phyloP scores from a whole-genome alignment of 257 asterid species.

The Nicotiana sylvestris region DNA sequence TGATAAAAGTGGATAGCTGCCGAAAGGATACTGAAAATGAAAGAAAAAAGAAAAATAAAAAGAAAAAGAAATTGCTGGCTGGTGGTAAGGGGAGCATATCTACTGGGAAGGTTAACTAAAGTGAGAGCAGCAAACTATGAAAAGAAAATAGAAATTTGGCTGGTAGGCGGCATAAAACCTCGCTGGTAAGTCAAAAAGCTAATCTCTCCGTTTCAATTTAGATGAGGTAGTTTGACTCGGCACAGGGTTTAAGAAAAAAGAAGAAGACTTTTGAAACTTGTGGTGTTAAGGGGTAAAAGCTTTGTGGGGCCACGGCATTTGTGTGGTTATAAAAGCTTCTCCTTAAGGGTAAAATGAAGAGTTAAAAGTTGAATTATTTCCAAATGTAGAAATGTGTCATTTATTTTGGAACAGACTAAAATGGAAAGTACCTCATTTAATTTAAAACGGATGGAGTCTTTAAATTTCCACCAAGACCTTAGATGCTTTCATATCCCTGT shows the following conservation, averaged over 20 bases:
- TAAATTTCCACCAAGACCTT: neutral
- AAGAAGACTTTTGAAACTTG: too few relatives aligned
- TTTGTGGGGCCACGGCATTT: too few relatives aligned
- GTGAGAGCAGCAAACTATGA: neutral
- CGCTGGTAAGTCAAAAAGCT: neutral
- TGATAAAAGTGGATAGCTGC: neutral
- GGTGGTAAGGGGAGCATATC: neutral
- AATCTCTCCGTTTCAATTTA: neutral
- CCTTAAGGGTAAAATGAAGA: too few relatives aligned
- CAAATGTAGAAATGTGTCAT: too few relatives aligned
- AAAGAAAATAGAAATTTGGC: neutral
- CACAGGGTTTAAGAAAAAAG: too few relatives aligned
- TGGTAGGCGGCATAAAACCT: neutral
- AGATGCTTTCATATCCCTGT: neutral
- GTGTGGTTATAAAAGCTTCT: too few relatives aligned
- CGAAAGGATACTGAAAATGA: neutral
- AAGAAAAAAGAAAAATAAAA: neutral
- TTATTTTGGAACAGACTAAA: too few relatives aligned
- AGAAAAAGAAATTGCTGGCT: neutral
- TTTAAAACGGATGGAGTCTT: too few relatives aligned
- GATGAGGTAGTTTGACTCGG: too few relatives aligned
- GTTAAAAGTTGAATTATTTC: too few relatives aligned
- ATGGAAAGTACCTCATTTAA: too few relatives aligned
- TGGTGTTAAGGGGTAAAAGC: too few relatives aligned
- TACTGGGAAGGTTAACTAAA: neutral